phyloP scores from a whole-genome alignment of 148 eudicot species.

The Vaccinium corymbosum region DNA sequence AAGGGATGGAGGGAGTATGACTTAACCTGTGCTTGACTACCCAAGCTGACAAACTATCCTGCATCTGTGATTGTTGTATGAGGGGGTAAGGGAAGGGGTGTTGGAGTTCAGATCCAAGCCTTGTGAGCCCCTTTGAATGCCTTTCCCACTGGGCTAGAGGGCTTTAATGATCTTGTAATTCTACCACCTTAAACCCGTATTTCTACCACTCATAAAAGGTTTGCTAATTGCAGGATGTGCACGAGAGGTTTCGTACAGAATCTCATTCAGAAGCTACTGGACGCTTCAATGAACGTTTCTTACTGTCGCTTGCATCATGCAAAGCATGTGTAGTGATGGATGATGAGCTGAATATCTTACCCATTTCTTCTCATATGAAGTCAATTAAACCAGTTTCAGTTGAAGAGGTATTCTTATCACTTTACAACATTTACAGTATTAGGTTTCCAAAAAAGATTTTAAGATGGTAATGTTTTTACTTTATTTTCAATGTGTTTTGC shows the following conservation, averaged over 20 bases:
- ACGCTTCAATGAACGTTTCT: constrained; percentile 92
- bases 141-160: background rate
- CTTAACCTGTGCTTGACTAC: too few species aligned
- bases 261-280: constrained; percentile 76
- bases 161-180: background rate
- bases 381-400: constrained; percentile 61
- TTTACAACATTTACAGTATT: constrained; percentile 5
- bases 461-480: background rate
- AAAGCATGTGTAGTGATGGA: constrained; percentile 88
- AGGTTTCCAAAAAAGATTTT: background rate
- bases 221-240: constrained; percentile 71
- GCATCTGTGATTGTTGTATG: background rate
- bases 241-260: constrained; percentile 88
- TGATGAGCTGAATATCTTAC: constrained; percentile 86
- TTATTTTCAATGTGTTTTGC: background rate
- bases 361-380: constrained; percentile 90
- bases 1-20: too few species aligned
- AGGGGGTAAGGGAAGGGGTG: background rate
- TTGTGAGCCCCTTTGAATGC: background rate
- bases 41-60: too few species aligned
- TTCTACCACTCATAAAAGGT: background rate
- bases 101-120: background rate
- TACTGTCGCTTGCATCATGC: constrained; percentile 84
- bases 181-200: constrained; percentile 3
- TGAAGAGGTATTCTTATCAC: constrained; percentile 52